Evolutionary conservation across 257 asterid species (phyloP).

Genomic region (Solanum medicagineum): DNA sequence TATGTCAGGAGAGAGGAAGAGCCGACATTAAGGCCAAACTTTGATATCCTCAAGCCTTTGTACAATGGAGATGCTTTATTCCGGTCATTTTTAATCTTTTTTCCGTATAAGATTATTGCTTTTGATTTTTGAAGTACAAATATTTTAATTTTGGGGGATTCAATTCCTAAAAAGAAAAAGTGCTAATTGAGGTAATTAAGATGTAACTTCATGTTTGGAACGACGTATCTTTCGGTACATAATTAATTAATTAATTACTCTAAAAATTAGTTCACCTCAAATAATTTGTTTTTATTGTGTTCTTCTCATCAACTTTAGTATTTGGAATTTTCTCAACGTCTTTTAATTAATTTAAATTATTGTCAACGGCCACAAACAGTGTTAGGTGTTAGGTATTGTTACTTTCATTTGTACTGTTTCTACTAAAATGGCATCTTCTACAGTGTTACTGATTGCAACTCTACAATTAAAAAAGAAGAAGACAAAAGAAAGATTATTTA

Average conservation of each 20-base stretch:
- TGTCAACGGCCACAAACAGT: not conserved
- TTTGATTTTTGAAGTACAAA: not conserved
- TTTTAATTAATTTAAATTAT: not conserved
- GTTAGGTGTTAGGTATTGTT: not conserved
- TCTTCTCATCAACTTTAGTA: not conserved
- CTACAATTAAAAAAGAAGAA: not conserved
- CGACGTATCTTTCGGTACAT: constrained; percentile 2
- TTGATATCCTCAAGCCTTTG: not conserved
- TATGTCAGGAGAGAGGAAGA: not conserved
- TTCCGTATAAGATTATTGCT: not conserved
- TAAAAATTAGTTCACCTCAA: not conserved
- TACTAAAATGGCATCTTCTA: not conserved
- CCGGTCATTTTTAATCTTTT: not conserved
- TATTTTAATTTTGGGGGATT: not conserved
- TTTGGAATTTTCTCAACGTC: not conserved
- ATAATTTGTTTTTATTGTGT: not conserved
- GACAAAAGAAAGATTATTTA: not conserved
- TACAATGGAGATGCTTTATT: not conserved
- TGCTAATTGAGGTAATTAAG: not conserved
- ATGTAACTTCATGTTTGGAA: constrained; percentile 1
- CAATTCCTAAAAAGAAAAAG: not conserved
- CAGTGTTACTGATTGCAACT: not conserved
- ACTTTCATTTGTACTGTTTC: not conserved
- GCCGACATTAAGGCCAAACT: not conserved
- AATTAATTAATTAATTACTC: not conserved